Conservation (phyloP, 352 stramenopile species). For the Phytophthora ohioensis region DNA sequence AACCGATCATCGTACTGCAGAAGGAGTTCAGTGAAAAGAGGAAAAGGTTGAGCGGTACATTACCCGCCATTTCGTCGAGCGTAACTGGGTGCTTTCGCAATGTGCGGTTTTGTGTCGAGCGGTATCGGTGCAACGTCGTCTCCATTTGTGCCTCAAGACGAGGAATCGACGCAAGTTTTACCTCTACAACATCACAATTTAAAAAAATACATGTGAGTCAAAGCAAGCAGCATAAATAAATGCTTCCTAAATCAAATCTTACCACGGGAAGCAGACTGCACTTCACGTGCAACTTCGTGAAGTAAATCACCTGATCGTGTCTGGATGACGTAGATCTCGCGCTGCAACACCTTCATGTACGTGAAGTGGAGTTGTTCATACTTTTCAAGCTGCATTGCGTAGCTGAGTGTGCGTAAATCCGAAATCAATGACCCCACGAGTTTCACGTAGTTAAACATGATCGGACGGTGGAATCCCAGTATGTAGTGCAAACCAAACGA, state of each 20-base stretch:
- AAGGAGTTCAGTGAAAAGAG: conserved; percentile 85
- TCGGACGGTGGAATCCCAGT: conserved; percentile 72
- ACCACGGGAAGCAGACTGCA: conserved; percentile 59
- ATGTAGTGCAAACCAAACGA: conserved; percentile 68
- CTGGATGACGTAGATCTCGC: conserved; percentile 83
- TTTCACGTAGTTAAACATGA: conserved; percentile 76
- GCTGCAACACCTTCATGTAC: conserved; percentile 82
- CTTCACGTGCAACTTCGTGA: conserved; percentile 70
- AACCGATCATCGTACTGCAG: conserved; percentile 77
- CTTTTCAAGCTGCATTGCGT: conserved; percentile 82
- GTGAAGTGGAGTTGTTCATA: conserved; percentile 74
- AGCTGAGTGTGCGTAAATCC: conserved; percentile 73
- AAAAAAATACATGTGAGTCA: conserved; percentile 6
- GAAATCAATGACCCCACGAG: conserved; percentile 72
- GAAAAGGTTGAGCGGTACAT: conserved; percentile 83
- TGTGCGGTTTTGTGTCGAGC: conserved; percentile 64
- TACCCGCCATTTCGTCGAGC: conserved; percentile 70
- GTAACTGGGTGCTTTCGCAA: conserved; percentile 58
- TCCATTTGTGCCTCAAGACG: conserved; percentile 76
- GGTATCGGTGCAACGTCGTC: conserved; percentile 67
- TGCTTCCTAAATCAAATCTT: conserved; percentile 13
- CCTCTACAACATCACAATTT: conserved; percentile 29
- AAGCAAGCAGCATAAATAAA: neutral
- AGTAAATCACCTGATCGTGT: conserved; percentile 68
- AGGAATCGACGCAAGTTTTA: conserved; percentile 58